Evolutionary conservation across 768 basidiomycete genomes (phyloP).

Genomic region (Tylopilus intermedius): DNA sequence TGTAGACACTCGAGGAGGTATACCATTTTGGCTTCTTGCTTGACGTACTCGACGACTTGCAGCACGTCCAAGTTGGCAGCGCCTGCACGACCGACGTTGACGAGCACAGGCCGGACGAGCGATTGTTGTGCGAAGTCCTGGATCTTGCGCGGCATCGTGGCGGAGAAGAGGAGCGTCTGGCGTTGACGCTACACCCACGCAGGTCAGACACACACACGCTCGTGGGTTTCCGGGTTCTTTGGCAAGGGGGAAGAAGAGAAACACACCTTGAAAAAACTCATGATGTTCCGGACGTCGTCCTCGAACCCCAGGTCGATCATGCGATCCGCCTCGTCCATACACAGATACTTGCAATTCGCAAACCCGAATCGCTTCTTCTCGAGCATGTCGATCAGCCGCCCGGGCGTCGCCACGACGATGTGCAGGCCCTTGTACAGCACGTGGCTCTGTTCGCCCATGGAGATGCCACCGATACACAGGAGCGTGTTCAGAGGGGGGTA

Average conservation of each 20-base stretch:
- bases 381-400: slow-evolving; percentile 95
- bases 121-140: slow-evolving; percentile 98
- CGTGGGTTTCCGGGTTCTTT: too few relatives aligned
- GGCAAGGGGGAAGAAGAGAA: too few relatives aligned
- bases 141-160: slow-evolving; percentile 98
- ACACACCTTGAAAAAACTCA: slow-evolving; percentile 93
- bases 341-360: slow-evolving; percentile 90
- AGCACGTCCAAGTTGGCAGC: slow-evolving; percentile 96
- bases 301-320: slow-evolving; percentile 99
- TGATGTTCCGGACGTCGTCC: slow-evolving; percentile 97
- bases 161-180: slow-evolving; percentile 95
- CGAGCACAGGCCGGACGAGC: slow-evolving; percentile 87
- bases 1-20: slow-evolving; percentile 96
- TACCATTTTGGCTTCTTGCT: slow-evolving; percentile 99
- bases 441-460: slow-evolving; percentile 96
- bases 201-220: not conserved
- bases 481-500: slow-evolving; percentile 87
- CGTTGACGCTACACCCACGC: slow-evolving; percentile 67
- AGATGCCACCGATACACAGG: slow-evolving; percentile 95
- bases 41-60: slow-evolving; percentile 97
- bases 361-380: slow-evolving; percentile 93
- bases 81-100: slow-evolving; percentile 97
- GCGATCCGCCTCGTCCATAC: slow-evolving; percentile 98
- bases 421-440: slow-evolving; percentile 88
- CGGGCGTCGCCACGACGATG: slow-evolving; percentile 95